Conservation (phyloP, 1,284 basidiomycete genomes). For the Salmacisia buchloeana region DNA sequence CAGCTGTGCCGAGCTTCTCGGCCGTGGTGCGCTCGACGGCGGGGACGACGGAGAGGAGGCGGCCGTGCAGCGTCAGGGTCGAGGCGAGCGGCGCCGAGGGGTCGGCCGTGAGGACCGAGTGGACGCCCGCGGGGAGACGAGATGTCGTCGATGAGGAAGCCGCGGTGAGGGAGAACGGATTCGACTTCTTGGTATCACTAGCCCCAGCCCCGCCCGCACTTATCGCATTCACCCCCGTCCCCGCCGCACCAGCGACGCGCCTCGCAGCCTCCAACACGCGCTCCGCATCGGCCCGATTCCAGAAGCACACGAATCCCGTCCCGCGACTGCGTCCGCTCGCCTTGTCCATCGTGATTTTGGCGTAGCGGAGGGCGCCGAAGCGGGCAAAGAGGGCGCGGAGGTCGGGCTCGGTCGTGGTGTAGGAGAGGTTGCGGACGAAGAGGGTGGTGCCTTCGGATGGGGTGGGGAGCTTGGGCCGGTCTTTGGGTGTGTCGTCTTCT, state of each 20-base stretch:
- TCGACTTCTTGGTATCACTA: too few relatives aligned
- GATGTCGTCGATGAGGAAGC: background rate
- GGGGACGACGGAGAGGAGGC: slow-evolving; percentile 80
- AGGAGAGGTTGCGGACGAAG: slow-evolving; percentile 91
- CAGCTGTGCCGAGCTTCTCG: slow-evolving; percentile 75
- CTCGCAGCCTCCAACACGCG: slow-evolving; percentile 71
- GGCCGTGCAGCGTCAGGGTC: slow-evolving; percentile 80
- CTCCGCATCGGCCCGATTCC: slow-evolving; percentile 86
- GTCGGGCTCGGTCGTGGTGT: slow-evolving; percentile 60
- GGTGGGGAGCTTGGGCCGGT: slow-evolving; percentile 28
- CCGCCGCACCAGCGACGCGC: slow-evolving; percentile 38
- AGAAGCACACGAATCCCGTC: slow-evolving; percentile 95
- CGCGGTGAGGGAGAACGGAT: slow-evolving; percentile 35
- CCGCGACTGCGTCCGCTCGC: slow-evolving; percentile 74
- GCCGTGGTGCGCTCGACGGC: slow-evolving; percentile 89
- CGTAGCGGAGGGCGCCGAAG: slow-evolving; percentile 90
- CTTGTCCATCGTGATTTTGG: slow-evolving; percentile 80
- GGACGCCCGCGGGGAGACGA: background rate
- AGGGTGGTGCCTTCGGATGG: slow-evolving; percentile 68
- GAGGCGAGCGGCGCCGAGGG: slow-evolving; percentile 79
- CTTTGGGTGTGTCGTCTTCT: slow-evolving; percentile 3
- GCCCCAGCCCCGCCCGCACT: slow-evolving; percentile 14
- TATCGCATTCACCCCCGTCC: slow-evolving; percentile 14
- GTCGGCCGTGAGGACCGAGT: slow-evolving; percentile 66
- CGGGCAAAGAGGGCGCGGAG: slow-evolving; percentile 51